A percentile compares a stretch with the other conserved stretches of the same genome.
Conservation (phyloP, 1,284 basidiomycete species). For the Leccinum variabile region DNA sequence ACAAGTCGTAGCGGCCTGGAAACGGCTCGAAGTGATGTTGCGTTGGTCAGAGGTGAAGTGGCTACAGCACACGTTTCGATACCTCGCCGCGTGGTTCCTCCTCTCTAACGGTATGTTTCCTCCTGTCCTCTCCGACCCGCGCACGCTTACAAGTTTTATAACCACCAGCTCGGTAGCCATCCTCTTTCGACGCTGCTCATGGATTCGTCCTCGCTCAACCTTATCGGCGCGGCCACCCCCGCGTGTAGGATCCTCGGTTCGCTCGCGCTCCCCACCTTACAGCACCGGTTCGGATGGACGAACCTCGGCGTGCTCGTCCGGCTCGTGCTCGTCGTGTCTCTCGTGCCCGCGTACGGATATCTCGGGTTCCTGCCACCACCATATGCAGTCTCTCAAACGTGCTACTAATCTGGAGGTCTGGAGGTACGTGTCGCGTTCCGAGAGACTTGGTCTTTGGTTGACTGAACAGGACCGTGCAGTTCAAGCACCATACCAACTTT, state of each 20-base stretch:
- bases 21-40: constrained; percentile 66
- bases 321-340: constrained; percentile 64
- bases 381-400: too few species aligned
- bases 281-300: constrained; percentile 58
- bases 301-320: constrained; percentile 68
- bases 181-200: constrained; percentile 76
- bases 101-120: constrained; percentile 76
- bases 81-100: constrained; percentile 88
- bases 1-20: constrained; percentile 53
- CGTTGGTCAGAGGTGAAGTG: constrained; percentile 65
- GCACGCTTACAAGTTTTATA: constrained; percentile 58
- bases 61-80: constrained; percentile 82
- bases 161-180: constrained; percentile 83
- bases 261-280: constrained; percentile 66
- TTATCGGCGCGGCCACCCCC: constrained; percentile 71
- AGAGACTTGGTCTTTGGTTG: too few species aligned
- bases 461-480: too few species aligned
- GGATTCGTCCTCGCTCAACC: constrained; percentile 65
- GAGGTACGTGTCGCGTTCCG: too few species aligned
- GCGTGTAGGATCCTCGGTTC: constrained; percentile 73
- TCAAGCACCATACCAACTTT: too few species aligned
- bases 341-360: constrained; percentile 82
- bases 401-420: too few species aligned
- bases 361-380: constrained; percentile 63
- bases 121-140: not conserved